phyloP scores from a whole-genome alignment of 1,284 basidiomycete species.

The Sporisorium sorghi region DNA sequence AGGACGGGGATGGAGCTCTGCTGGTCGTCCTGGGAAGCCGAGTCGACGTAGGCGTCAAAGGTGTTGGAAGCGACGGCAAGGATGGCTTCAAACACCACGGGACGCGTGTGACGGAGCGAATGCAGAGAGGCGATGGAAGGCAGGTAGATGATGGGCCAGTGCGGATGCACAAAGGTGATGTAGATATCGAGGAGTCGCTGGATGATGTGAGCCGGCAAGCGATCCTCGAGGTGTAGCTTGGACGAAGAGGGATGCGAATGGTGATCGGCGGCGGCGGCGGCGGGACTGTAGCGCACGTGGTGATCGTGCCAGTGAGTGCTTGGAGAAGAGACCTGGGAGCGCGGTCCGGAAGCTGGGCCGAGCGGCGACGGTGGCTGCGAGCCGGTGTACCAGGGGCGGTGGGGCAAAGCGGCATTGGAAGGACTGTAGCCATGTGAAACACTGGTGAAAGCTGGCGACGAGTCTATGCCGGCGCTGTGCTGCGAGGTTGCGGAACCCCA shows the following conservation, averaged over 20 bases:
- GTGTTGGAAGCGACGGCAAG: constrained; percentile 52
- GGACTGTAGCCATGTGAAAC: constrained; percentile 29
- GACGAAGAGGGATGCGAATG: constrained; percentile 11
- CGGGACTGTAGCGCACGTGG: constrained; percentile 18
- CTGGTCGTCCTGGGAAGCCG: constrained; percentile 14
- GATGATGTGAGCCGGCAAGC: constrained; percentile 32
- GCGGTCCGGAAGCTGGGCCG: constrained; percentile 18
- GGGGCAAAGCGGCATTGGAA: constrained; percentile 19
- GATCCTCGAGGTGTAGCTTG: constrained; percentile 27
- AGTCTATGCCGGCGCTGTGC: constrained; percentile 10
- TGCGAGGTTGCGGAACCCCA: constrained; percentile 2
- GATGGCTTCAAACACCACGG: constrained; percentile 53
- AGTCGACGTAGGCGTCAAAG: constrained; percentile 36
- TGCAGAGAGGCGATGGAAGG: constrained; percentile 50
- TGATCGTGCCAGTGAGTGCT: constrained; percentile 29
- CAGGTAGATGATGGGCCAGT: constrained; percentile 58
- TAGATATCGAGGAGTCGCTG: constrained; percentile 48
- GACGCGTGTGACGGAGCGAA: constrained; percentile 33
- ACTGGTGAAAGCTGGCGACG: constrained; percentile 20
- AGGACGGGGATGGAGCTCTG: constrained; percentile 22
- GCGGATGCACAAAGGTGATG: constrained; percentile 51
- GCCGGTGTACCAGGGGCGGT: constrained; percentile 32
- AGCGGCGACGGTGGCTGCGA: constrained; percentile 32
- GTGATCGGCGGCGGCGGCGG: constrained; percentile 18
- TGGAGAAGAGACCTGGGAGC: constrained; percentile 31